Evolutionary conservation across 2,329 filamentous ascomycete species (phyloP).

Genomic region (Fusarium gaditjirri): DNA sequence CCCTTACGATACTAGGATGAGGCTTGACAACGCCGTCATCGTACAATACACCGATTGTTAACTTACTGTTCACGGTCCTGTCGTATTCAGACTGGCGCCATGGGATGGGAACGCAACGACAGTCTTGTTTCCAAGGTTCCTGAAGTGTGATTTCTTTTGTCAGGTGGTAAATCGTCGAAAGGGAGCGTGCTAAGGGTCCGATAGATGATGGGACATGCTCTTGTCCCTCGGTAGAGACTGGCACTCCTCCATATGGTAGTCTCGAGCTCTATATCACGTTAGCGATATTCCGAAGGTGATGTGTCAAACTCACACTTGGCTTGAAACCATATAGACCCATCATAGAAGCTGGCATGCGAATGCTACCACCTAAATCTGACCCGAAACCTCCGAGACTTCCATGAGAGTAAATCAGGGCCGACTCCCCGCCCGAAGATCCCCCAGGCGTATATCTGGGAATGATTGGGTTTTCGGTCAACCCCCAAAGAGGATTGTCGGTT

Average conservation of each 20-base stretch:
- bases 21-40: slow-evolving; percentile 66
- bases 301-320: slow-evolving; percentile 38
- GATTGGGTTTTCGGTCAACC: slow-evolving; percentile 39
- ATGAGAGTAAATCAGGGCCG: slow-evolving; percentile 24
- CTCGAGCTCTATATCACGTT: slow-evolving; percentile 58
- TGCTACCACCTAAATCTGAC: slow-evolving; percentile 44
- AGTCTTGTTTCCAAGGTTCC: slow-evolving; percentile 65
- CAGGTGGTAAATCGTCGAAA: slow-evolving; percentile 57
- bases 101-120: slow-evolving; percentile 61
- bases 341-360: slow-evolving; percentile 44
- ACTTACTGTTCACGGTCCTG: slow-evolving; percentile 52
- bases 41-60: slow-evolving; percentile 61
- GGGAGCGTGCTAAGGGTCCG: slow-evolving; percentile 65
- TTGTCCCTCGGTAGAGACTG: slow-evolving; percentile 71
- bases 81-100: slow-evolving; percentile 62
- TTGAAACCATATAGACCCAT: slow-evolving; percentile 41
- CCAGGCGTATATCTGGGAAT: slow-evolving; percentile 40
- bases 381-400: slow-evolving; percentile 41
- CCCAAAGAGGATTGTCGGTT: slow-evolving; percentile 47
- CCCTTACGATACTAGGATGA: slow-evolving; percentile 63
- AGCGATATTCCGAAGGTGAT: not conserved
- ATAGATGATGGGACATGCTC: slow-evolving; percentile 71
- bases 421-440: slow-evolving; percentile 44
- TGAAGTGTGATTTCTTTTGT: slow-evolving; percentile 60
- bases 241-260: slow-evolving; percentile 66